Evolutionary conservation across 495 filamentous ascomycete genomes (phyloP).

Genomic region (Neurospora sp.): DNA sequence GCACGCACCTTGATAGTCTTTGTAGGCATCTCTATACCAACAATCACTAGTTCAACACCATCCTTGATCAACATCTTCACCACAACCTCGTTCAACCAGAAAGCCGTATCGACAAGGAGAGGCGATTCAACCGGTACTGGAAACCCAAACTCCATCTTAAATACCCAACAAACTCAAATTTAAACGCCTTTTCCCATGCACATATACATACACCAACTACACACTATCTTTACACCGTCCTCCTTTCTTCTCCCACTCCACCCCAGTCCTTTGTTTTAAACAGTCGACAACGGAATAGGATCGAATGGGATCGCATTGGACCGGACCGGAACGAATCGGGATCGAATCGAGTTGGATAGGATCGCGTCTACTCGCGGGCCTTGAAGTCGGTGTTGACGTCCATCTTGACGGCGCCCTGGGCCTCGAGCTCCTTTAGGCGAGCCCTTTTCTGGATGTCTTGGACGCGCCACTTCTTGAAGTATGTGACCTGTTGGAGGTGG

Average conservation of each 20-base stretch:
- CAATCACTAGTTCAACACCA: not conserved
- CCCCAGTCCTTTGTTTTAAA: not conserved
- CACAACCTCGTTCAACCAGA: not conserved
- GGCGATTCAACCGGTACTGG: not conserved
- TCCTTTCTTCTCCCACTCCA: not conserved
- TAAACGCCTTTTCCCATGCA: not conserved
- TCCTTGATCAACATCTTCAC: not conserved
- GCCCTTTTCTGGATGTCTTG: conserved; percentile 80
- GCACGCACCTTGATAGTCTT: not conserved
- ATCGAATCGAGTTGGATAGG: not conserved
- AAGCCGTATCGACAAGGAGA: not conserved
- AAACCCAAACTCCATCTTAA: not conserved
- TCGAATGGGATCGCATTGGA: too few species aligned
- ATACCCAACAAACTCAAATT: not conserved
- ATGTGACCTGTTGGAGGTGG: conserved; percentile 58
- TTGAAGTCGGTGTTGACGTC: conserved; percentile 21
- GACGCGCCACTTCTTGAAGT: conserved; percentile 93
- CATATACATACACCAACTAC: not conserved
- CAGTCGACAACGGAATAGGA: too few species aligned
- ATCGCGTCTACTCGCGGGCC: not conserved
- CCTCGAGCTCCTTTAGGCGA: conserved; percentile 66
- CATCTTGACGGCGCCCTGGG: conserved; percentile 64
- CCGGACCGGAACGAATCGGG: not conserved
- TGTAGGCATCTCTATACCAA: not conserved
- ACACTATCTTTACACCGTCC: not conserved